Conservation (phyloP, 441 rosid genomes). For the Euphorbia schlechtendalii region DNA sequence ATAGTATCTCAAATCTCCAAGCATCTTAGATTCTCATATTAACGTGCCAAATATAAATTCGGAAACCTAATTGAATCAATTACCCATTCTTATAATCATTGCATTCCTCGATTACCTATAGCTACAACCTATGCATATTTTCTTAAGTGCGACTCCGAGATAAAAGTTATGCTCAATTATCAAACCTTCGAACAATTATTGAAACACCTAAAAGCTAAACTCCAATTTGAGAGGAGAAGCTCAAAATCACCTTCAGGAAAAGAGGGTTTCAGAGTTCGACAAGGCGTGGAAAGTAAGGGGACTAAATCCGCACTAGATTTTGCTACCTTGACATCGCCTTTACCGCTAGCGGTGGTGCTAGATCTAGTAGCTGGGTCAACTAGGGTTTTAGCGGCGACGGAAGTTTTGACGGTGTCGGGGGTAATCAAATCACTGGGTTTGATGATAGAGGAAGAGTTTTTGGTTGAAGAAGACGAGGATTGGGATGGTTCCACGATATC, state of each 20-base stretch:
- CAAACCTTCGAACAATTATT: not conserved
- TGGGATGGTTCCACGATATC: constrained; percentile 4
- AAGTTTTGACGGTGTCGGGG: not conserved
- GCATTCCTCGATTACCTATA: no score
- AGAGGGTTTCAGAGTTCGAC: constrained; percentile 3
- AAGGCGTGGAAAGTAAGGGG: not conserved
- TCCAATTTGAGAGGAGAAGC: not conserved
- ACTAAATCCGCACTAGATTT: constrained; percentile 6
- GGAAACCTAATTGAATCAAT: not conserved
- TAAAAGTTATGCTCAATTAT: not conserved
- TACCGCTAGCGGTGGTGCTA: no score
- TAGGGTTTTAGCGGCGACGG: not conserved
- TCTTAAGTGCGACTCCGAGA: no score
- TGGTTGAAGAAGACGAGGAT: constrained; percentile 23
- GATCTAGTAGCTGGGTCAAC: not conserved
- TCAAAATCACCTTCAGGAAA: constrained; percentile 8
- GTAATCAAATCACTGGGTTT: constrained; percentile 21
- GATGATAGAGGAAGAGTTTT: constrained; percentile 18
- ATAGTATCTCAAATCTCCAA: not conserved
- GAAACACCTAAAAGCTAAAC: not conserved
- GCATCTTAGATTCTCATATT: not conserved
- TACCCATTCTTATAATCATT: no score
- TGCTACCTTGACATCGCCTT: not conserved
- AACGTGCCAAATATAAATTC: constrained; percentile 2
- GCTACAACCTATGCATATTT: no score